A percentile compares a stretch with the other conserved stretches of the same genome.
Conservation (phyloP, 495 filamentous ascomycete genomes). For the Cladorrhinum samala region DNA sequence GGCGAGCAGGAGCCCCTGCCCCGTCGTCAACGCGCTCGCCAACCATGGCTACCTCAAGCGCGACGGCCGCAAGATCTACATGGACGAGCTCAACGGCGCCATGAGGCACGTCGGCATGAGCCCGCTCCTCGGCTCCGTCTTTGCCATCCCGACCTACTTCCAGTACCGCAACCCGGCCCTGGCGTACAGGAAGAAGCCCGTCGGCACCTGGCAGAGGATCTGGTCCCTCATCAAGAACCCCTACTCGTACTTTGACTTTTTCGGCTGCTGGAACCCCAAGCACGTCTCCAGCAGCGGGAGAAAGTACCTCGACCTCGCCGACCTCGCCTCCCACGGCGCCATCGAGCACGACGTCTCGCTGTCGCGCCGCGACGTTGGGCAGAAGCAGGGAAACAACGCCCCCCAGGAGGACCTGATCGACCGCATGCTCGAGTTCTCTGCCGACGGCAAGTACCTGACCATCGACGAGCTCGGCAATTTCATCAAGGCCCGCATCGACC, state of each 20-base stretch:
- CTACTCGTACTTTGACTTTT: constrained; percentile 2
- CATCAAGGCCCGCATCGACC: neutral
- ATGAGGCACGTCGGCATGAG: neutral
- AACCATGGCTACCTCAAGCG: neutral
- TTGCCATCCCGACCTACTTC: constrained; percentile 21
- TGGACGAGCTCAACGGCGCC: neutral
- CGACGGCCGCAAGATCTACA: neutral
- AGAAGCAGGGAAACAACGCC: constrained; percentile 3
- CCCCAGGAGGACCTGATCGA: constrained; percentile 1
- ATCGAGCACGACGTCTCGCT: constrained; percentile 4
- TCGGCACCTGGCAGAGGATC: constrained; percentile 3
- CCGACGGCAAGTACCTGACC: constrained; percentile 1
- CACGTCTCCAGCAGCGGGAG: neutral
- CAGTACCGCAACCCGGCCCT: constrained; percentile 1
- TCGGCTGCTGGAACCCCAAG: constrained; percentile 1
- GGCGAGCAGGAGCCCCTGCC: constrained; percentile 2
- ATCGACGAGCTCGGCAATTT: neutral
- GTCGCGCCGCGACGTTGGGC: constrained; percentile 2
- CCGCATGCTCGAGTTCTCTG: neutral
- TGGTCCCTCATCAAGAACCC: constrained; percentile 5
- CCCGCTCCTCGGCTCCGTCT: constrained; percentile 1
- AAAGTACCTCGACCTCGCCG: constrained; percentile 1
- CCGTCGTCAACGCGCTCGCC: constrained; percentile 3
- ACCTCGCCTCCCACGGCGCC: constrained; percentile 3
- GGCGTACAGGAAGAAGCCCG: constrained; percentile 2